Evolutionary conservation across 805 yeast genomes (phyloP).

Genomic region (Nakazawaea wyomingensis): DNA sequence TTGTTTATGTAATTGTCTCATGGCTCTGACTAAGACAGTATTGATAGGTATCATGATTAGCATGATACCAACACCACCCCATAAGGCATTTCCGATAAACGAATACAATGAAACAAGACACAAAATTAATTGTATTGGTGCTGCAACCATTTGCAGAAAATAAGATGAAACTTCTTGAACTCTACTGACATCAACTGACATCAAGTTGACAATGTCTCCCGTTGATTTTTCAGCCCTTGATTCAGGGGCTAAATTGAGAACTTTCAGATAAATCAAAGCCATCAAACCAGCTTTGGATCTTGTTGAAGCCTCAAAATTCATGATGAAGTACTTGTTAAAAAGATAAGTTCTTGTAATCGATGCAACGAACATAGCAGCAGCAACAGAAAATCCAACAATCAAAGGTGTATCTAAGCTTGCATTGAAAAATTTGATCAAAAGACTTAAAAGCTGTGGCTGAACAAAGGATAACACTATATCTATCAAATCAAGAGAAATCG

Average conservation of each 20-base stretch:
- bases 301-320: conserved; percentile 56
- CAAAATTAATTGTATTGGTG: conserved; percentile 51
- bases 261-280: conserved; percentile 65
- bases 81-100: conserved; percentile 52
- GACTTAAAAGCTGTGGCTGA: conserved; percentile 54
- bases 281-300: conserved; percentile 61
- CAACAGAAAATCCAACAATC: conserved; percentile 57
- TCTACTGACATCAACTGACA: conserved; percentile 70
- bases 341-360: conserved; percentile 57
- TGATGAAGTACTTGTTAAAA: conserved; percentile 63
- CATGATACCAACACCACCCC: conserved; percentile 53
- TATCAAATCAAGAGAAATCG: conserved; percentile 31
- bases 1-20: conserved; percentile 41
- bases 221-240: conserved; percentile 56
- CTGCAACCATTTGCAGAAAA: conserved; percentile 49
- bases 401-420: conserved; percentile 35
- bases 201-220: conserved; percentile 75
- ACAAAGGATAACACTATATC: conserved; percentile 36
- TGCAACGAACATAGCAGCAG: conserved; percentile 56
- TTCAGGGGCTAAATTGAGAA: conserved; percentile 61
- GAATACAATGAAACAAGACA: conserved; percentile 51
- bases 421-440: conserved; percentile 42
- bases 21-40: conserved; percentile 37
- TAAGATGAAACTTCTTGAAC: conserved; percentile 55
- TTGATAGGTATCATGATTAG: conserved; percentile 55